Conservation (phyloP, 2,329 filamentous ascomycete species). For the Fusarium sp. region DNA sequence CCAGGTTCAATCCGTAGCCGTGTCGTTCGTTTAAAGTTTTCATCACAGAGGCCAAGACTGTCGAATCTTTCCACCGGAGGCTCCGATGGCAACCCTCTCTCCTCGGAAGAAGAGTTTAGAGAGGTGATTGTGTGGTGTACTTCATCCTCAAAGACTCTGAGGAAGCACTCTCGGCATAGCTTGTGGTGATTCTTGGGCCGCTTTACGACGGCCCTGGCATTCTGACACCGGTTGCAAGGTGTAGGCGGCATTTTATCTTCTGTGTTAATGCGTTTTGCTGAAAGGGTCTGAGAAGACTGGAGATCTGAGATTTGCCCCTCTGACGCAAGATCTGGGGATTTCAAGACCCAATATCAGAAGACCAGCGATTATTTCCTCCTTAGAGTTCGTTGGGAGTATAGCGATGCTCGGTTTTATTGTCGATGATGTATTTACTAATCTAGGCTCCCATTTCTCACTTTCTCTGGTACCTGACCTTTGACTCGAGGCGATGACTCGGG, state of each 20-base stretch:
- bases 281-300: not conserved
- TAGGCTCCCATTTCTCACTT: conserved; percentile 9
- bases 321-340: not conserved
- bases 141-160: conserved; percentile 89
- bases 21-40: conserved; percentile 95
- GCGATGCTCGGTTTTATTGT: not conserved
- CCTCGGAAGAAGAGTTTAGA: conserved; percentile 85
- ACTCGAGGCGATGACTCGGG: conserved; percentile 20
- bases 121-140: conserved; percentile 91
- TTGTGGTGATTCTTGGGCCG: conserved; percentile 96
- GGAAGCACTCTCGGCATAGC: conserved; percentile 90
- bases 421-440: conserved; percentile 8
- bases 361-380: not conserved
- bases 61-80: conserved; percentile 96
- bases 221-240: conserved; percentile 80
- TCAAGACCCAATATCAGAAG: not conserved
- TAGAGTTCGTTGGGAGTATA: too few species aligned
- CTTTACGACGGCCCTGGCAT: conserved; percentile 86
- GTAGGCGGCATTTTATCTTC: conserved; percentile 76
- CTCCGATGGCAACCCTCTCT: conserved; percentile 92
- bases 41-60: conserved; percentile 91
- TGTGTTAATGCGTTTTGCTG: conserved; percentile 7
- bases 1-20: conserved; percentile 85
- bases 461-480: conserved; percentile 14
- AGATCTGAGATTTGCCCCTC: not conserved